Conservation (phyloP, 2,329 filamentous ascomycete genomes). For the Davidsoniella eucalypti region DNA sequence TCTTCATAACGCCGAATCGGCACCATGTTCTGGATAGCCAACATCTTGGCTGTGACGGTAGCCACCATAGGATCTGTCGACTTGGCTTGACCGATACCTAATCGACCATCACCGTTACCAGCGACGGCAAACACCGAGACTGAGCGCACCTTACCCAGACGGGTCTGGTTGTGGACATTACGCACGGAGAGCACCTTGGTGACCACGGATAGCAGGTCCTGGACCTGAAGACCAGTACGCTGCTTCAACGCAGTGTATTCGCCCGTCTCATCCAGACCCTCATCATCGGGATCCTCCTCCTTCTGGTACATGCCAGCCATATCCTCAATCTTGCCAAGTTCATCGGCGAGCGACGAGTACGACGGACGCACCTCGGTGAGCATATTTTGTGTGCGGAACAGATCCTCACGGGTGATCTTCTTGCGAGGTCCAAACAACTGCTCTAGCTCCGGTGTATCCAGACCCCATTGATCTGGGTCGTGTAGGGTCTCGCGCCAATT, state of each 20-base stretch:
- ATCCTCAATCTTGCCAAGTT: slow-evolving; percentile 35
- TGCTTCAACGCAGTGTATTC: slow-evolving; percentile 35
- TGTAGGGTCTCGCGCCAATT: slow-evolving; percentile 22
- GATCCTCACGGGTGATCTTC: slow-evolving; percentile 9
- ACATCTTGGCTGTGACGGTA: slow-evolving; percentile 53
- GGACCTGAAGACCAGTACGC: slow-evolving; percentile 36
- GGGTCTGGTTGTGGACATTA: slow-evolving; percentile 77
- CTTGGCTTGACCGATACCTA: slow-evolving; percentile 86
- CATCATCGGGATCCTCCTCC: slow-evolving; percentile 32
- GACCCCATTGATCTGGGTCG: slow-evolving; percentile 17
- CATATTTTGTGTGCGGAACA: slow-evolving; percentile 13
- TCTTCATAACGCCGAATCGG: slow-evolving; percentile 85
- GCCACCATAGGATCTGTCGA: slow-evolving; percentile 56
- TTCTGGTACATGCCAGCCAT: slow-evolving; percentile 34
- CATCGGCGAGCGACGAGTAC: slow-evolving; percentile 20
- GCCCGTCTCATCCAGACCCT: slow-evolving; percentile 33
- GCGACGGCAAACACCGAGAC: slow-evolving; percentile 63
- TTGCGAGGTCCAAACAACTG: slow-evolving; percentile 12
- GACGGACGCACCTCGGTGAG: slow-evolving; percentile 13
- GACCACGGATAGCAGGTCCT: slow-evolving; percentile 37
- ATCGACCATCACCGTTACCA: slow-evolving; percentile 69
- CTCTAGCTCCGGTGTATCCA: slow-evolving; percentile 14
- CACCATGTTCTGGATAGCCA: slow-evolving; percentile 81
- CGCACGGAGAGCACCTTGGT: slow-evolving; percentile 60
- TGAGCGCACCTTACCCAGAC: slow-evolving; percentile 81